Conservation (phyloP, 1,284 basidiomycete genomes). For the Exobasidium rhododendri region DNA sequence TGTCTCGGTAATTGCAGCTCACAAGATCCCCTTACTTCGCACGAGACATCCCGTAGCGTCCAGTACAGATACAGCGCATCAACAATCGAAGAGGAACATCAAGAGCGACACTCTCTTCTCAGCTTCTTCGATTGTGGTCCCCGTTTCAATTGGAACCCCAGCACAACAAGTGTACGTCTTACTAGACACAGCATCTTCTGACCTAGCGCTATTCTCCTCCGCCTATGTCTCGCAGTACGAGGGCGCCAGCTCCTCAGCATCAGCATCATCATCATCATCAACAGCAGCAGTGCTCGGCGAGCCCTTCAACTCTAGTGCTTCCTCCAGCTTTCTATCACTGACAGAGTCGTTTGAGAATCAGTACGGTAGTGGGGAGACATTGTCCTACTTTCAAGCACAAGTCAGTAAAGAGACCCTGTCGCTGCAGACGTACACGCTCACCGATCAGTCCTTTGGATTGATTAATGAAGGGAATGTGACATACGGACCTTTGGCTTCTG, state of each 20-base stretch:
- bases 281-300: not conserved
- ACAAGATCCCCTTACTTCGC: not conserved
- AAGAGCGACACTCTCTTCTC: not conserved
- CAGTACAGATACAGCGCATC: not conserved
- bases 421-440: not conserved
- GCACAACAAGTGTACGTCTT: not conserved
- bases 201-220: not conserved
- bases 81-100: not conserved
- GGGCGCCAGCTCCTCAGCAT: too few relatives aligned
- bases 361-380: not conserved
- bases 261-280: not conserved
- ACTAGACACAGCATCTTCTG: conserved; percentile 4
- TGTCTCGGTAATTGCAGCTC: not conserved
- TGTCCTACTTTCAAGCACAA: not conserved
- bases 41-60: not conserved
- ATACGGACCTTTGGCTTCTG: not conserved
- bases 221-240: not conserved
- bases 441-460: not conserved
- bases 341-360: not conserved
- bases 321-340: not conserved
- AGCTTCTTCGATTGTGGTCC: not conserved
- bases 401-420: not conserved
- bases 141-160: not conserved
- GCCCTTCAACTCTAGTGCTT: not conserved
- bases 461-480: conserved; percentile 2